Percentiles rank a stretch among this genome's conserved stretches.
Evolutionary conservation across 106 monocot genomes (phyloP).

Genomic region (Dioscorea alata): DNA sequence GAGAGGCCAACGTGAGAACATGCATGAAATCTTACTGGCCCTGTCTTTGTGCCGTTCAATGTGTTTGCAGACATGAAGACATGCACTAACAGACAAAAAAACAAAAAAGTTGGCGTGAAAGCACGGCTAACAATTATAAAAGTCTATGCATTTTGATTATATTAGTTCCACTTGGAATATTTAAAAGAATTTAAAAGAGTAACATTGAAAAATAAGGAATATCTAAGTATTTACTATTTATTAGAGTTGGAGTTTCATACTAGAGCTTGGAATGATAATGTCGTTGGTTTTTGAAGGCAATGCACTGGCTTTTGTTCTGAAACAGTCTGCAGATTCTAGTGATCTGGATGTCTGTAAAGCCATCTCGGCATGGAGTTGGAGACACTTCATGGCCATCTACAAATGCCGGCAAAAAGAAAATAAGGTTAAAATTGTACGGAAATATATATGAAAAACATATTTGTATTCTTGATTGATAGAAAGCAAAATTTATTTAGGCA

Average conservation of each 20-base stretch:
- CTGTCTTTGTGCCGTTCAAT: too few species aligned
- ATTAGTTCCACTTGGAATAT: too few species aligned
- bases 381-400: slow-evolving; percentile 76
- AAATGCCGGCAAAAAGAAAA: neutral
- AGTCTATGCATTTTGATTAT: too few species aligned
- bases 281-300: slow-evolving; percentile 32
- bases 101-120: too few species aligned
- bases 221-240: neutral
- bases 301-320: slow-evolving; percentile 13
- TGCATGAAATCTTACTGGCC: too few species aligned
- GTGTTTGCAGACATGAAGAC: too few species aligned
- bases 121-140: too few species aligned
- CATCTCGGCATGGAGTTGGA: slow-evolving; percentile 67
- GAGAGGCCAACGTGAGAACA: too few species aligned
- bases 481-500: neutral
- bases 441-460: neutral
- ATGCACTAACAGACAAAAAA: too few species aligned
- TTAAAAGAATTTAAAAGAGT: too few species aligned
- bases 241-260: slow-evolving; percentile 4
- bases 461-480: neutral
- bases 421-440: neutral
- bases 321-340: slow-evolving; percentile 41
- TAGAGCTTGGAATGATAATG: slow-evolving; percentile 55
- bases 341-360: slow-evolving; percentile 60
- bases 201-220: too few species aligned